Percentiles rank a stretch among this genome's conserved stretches.
phyloP scores from a whole-genome alignment of 23 red algal species.

The Gracilariopsis chorda region DNA sequence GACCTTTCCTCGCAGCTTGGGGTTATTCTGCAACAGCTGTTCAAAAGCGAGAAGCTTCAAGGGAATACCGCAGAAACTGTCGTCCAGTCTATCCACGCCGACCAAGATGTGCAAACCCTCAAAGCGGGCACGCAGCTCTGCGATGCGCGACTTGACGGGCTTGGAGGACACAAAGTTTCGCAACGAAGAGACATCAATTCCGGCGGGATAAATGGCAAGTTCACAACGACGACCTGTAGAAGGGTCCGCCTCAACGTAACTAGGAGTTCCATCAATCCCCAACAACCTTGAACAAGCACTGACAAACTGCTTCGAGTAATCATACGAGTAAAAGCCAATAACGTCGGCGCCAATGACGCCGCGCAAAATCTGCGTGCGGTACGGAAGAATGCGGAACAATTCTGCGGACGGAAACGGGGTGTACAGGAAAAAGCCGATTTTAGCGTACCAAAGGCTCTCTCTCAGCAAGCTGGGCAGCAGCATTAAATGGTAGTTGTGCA shows the following conservation, averaged over 20 bases:
- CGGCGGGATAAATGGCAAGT: constrained; percentile 86
- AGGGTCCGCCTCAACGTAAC: constrained; percentile 65
- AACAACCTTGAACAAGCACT: constrained; percentile 58
- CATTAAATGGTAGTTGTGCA: constrained; percentile 89
- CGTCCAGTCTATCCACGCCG: constrained; percentile 88
- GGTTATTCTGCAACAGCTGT: constrained; percentile 71
- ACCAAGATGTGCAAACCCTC: constrained; percentile 68
- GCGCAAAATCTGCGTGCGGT: constrained; percentile 60
- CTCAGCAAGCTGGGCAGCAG: constrained; percentile 77
- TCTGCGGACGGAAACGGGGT: constrained; percentile 86
- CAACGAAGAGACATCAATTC: constrained; percentile 60
- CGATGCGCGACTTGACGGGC: constrained; percentile 53
- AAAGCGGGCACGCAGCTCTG: constrained; percentile 70
- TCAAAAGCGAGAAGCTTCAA: constrained; percentile 92
- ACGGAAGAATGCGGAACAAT: constrained; percentile 88
- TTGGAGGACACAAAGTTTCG: constrained; percentile 45
- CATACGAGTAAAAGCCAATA: constrained; percentile 83
- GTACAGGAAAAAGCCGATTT: constrained; percentile 90
- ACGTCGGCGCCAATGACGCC: constrained; percentile 76
- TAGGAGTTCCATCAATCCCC: constrained; percentile 73
- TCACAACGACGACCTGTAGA: constrained; percentile 57
- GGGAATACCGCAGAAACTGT: constrained; percentile 82
- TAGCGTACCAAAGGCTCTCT: constrained; percentile 73
- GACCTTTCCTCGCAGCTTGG: constrained; percentile 20
- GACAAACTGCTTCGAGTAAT: constrained; percentile 76